Conservation (phyloP, 2,329 filamentous ascomycete genomes). For the Cytospora chrysosperma region DNA sequence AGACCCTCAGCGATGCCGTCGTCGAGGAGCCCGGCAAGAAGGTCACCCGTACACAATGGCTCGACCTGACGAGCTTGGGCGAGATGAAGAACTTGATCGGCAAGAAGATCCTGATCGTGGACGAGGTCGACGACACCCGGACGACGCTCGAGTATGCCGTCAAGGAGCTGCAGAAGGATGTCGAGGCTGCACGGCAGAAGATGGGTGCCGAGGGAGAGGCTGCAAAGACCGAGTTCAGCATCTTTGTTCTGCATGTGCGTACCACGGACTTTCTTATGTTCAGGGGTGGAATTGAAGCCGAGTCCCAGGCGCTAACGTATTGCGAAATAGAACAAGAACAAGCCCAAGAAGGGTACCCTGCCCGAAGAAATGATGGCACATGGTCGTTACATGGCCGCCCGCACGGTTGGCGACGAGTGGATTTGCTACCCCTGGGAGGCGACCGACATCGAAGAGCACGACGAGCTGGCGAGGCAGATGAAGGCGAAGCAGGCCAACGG, state of each 20-base stretch:
- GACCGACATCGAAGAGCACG: slow-evolving; percentile 88
- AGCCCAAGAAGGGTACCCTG: slow-evolving; percentile 86
- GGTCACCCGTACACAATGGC: slow-evolving; percentile 97
- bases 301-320: not conserved
- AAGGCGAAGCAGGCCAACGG: slow-evolving; percentile 27
- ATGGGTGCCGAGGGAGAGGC: slow-evolving; percentile 52
- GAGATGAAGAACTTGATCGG: slow-evolving; percentile 87
- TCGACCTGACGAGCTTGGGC: slow-evolving; percentile 78
- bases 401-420: slow-evolving; percentile 92
- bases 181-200: slow-evolving; percentile 74
- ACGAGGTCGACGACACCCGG: slow-evolving; percentile 93
- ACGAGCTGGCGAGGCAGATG: slow-evolving; percentile 61
- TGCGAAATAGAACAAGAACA: slow-evolving; percentile 81
- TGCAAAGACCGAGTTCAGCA: slow-evolving; percentile 82
- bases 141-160: slow-evolving; percentile 95
- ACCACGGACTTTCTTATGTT: not conserved
- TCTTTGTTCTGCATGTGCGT: slow-evolving; percentile 91
- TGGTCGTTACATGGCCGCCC: slow-evolving; percentile 77
- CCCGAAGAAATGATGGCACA: slow-evolving; percentile 73
- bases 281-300: slow-evolving; percentile 3
- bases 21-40: slow-evolving; percentile 85
- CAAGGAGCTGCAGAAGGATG: slow-evolving; percentile 90
- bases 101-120: slow-evolving; percentile 88
- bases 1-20: slow-evolving; percentile 62
- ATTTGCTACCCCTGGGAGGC: slow-evolving; percentile 99